Evolutionary conservation across 2,329 filamentous ascomycete species (phyloP), one percentile per base, ranked within the genome.

Genomic region (Ascochyta koolunga): DNA sequence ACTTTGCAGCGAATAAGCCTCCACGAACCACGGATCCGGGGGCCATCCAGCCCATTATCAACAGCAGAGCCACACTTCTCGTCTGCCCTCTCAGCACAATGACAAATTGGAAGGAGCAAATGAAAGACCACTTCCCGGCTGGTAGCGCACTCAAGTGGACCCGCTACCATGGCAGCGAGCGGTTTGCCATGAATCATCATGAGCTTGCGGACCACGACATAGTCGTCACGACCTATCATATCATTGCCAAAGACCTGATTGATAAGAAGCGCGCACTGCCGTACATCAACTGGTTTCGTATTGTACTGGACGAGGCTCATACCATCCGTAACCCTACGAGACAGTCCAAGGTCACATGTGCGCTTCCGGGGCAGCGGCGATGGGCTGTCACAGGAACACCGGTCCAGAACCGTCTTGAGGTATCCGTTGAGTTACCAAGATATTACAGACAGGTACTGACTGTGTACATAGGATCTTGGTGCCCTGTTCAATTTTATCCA

Each of bases 371-470:
- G 2, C 84, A 90, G 68, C 86, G 93, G 27, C 88, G 93, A 29
- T 99, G 95, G 95, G 93, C 93, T 2, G 91, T 98, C n/a, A 98
- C 95, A 0, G 95, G 93, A 49, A 98, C 95, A 0, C 95, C 93
- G 0, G 90, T 98, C 8, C 93, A 98, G 75, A 99, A 99, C 69
- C 88, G 90, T 4, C 82, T 98, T 2, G 67, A 92, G 24, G 60
- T 62, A 46, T n/a, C 7, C n/a, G 16, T 33, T n/a, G 7, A 33
- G 21, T 96, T 27, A 11, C 27, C 11, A 29, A 13, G 1, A 7
- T 18, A 11, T 10, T 27, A 13, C 13, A 4, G 1, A 7, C 2
- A 44, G 7, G 15, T 43, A 39, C 55, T 62, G 29, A 60, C 27
- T 13, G 9, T 4, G 5, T 16, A 6, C 13, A 3, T 16, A 62